Base-by-base conservation (phyloP, 164 flowering plant genomes). In the Chimonanthus salicifolius region DNA sequence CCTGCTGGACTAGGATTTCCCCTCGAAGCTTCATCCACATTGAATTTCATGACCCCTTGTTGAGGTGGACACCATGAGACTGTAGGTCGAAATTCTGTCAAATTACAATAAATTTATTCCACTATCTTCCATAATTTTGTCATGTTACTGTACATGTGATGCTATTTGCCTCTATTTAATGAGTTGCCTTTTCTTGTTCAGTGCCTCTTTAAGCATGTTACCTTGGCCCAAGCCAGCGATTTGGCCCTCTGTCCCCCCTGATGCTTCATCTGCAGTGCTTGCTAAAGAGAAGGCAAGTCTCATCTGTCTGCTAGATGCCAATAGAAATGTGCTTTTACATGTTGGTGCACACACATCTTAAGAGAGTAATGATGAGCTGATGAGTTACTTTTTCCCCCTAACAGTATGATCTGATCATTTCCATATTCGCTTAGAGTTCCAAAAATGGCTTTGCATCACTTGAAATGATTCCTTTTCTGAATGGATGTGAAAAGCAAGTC, bases 201-300 rank as follows among this genome's bases (percentile, higher is more conserved):
- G 99, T 85, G 96, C 97, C 72, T 86, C 89, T 70, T 90, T 93
- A 69, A 93, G 99, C 84, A 92, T 95, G 97, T 85, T 95, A 63
- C 94, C 98, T 70, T 95, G 99, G 99, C 97, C 99, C 62, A 95
- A 88, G 83, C 98, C 98, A 69, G 85, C 87, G 48, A 83, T 88
- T 71, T 95, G 99, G 99, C 99, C 99, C 77, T 81, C 85, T 66
- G 81, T 93, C 77, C 97, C 98, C 58, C 75, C 94, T 67, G 97
- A 93, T 82, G 92, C 97, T 81, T 87, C 97, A 50, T 75, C 94
- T 46, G 85, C 81, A 76, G 97, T 92, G 75, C 83, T 92, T 73
- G 84, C 54, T n/a, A 95, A 93, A 84, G 99, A 95, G 82, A 95
- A 93, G 94, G 98, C 82, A 83, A 85, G 87, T 86, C 20, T 72